Percentiles rank a stretch among this genome's conserved stretches.
These are phyloP conservation scores for Trebouxia sp. DNA, from an alignment of 139 green algal genomes.

Conservation along the genomic window DNA sequence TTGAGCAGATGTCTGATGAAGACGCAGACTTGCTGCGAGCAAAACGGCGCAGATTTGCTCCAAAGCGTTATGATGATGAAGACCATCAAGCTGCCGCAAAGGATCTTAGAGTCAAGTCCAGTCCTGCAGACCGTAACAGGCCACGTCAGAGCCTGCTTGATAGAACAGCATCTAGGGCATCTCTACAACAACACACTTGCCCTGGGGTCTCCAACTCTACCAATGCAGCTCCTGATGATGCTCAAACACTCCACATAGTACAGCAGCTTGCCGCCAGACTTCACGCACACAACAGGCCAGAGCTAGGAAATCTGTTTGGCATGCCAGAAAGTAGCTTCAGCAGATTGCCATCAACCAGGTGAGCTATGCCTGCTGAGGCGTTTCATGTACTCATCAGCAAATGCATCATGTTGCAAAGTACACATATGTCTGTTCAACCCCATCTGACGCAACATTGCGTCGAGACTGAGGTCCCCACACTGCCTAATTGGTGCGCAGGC, in stretches of 20 bases:
- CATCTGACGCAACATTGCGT: too few relatives aligned
- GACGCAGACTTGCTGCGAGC: not conserved
- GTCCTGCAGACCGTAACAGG: not conserved
- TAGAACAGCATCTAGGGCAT: not conserved
- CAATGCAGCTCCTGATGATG: not conserved
- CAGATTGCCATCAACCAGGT: not conserved
- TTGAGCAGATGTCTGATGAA: conserved; percentile 3
- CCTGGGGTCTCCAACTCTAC: not conserved
- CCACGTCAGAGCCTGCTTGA: too few relatives aligned
- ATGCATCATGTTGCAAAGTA: not conserved
- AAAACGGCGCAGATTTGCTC: not conserved
- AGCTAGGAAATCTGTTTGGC: not conserved
- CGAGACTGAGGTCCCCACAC: too few relatives aligned
- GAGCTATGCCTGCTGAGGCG: too few relatives aligned
- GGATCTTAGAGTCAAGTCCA: not conserved
- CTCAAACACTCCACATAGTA: not conserved
- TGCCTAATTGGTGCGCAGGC: not conserved
- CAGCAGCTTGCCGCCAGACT: not conserved
- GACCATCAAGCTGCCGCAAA: not conserved
- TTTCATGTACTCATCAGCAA: not conserved
- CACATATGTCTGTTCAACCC: too few relatives aligned
- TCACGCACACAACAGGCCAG: not conserved
- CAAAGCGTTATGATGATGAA: not conserved
- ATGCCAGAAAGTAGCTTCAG: not conserved
- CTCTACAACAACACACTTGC: not conserved